Percentiles rank a stretch among this genome's conserved stretches.
Evolutionary conservation across 129 eudicot species (phyloP).

Genomic region (Flaveria ramosissima): DNA sequence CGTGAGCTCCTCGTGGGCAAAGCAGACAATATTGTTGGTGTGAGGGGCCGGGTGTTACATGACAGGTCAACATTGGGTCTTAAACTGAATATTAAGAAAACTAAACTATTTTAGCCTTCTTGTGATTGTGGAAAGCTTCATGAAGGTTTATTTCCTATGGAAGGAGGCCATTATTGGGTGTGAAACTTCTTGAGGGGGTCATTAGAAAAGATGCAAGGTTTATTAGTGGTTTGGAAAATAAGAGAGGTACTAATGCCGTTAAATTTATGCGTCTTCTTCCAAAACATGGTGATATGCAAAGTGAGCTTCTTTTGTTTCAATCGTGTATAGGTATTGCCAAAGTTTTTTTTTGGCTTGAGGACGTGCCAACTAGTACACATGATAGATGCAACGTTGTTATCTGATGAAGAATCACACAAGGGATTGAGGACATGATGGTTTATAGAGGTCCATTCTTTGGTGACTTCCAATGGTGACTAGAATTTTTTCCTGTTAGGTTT

Average conservation of each 20-base stretch:
- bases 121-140: background rate
- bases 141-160: background rate
- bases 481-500: background rate
- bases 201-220: background rate
- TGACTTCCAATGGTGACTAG: background rate
- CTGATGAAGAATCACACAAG: background rate
- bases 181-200: background rate
- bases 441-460: background rate
- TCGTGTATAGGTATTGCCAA: background rate
- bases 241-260: background rate
- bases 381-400: background rate
- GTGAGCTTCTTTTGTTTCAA: background rate
- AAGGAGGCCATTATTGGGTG: background rate
- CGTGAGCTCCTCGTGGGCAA: too few species aligned
- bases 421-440: background rate
- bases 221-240: too few species aligned
- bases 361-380: conserved; percentile 1
- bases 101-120: background rate
- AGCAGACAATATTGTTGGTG: too few species aligned
- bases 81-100: background rate
- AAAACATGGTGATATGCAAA: background rate
- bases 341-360: background rate
- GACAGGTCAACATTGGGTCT: background rate
- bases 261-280: background rate
- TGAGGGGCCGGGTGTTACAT: too few species aligned